Base-by-base conservation (phyloP, 1,284 basidiomycete species). In the Stygiomarasmius scandens region DNA sequence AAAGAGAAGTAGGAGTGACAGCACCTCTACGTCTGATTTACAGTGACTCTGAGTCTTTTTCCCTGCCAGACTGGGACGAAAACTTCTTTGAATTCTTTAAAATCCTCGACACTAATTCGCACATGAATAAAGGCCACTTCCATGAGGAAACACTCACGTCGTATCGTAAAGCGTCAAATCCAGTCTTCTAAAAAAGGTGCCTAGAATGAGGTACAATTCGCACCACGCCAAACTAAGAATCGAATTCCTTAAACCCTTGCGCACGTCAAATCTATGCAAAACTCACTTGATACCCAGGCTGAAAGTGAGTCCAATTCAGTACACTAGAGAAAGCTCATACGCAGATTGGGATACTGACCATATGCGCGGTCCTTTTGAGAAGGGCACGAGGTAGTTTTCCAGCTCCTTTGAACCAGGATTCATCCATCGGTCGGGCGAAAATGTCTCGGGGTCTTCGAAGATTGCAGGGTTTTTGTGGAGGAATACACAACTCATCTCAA, bases 341-440 rank as follows among this genome's bases (percentile, higher is more conserved):
- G 11, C 16, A 41, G 5, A 19, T 8, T 16, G 16, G 11, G 4
- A 16, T 16, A 44, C 48, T 50, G 6, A 50, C 54, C 58, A 59
- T 9, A 55, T 48, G 19, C 58, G 38, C 16, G 58, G 49, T 2
- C 58, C 58, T 52, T 55, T 59, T 4, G 53, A 55, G 25, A 59
- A 59, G 4, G 53, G 48, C 6, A 55, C 58, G 0, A 59, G 44
- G 43, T 59, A 45, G 20, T 6, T 16, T 25, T 53, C 34, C 25
- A 55, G 34, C 27, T 45, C 23, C 14, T 43, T 32, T 12, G 49
- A 24, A n/a, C 52, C 34, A 12, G 32, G 23, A 34, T 23, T 27
- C 16, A 55, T 41, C 58, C 58, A 59, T 25, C 58, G 53, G n/a
- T 59, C 58, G 3, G 58, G 58, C 2, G 43, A 29, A 43, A 59